Percentiles rank a stretch among this genome's conserved stretches.
These are phyloP conservation scores for Pisolithus tinctorius DNA, from an alignment of 768 basidiomycete species.

Conservation along the genomic window DNA sequence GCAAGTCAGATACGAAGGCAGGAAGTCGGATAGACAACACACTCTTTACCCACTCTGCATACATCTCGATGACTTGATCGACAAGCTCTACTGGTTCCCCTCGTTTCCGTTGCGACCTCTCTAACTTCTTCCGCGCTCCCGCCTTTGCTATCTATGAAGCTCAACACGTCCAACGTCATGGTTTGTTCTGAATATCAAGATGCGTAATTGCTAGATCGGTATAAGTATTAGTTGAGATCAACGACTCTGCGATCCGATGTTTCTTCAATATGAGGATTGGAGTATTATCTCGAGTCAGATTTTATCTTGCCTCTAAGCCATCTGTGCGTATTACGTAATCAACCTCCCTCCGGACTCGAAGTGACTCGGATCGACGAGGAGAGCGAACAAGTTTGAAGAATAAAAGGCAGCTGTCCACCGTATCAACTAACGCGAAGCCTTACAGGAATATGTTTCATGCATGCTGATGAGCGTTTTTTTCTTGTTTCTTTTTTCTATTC, in stretches of 20 bases:
- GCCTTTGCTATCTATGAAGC: conserved; percentile 82
- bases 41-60: conserved; percentile 93
- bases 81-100: conserved; percentile 87
- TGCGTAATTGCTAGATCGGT: not conserved
- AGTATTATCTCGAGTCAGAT: too few species aligned
- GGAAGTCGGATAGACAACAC: conserved; percentile 28
- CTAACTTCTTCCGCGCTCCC: conserved; percentile 87
- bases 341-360: too few species aligned
- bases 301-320: too few species aligned
- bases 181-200: conserved; percentile 1
- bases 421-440: too few species aligned
- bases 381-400: too few species aligned
- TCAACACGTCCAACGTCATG: conserved; percentile 80
- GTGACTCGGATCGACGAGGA: too few species aligned
- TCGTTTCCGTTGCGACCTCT: conserved; percentile 86
- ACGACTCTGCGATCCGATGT: not conserved
- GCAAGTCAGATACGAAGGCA: not conserved
- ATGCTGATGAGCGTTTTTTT: too few species aligned
- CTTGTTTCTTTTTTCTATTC: too few species aligned
- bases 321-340: too few species aligned
- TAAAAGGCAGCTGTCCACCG: too few species aligned
- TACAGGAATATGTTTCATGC: too few species aligned
- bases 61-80: conserved; percentile 90
- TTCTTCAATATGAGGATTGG: too few species aligned
- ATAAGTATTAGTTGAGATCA: not conserved